Percentiles rank a stretch among this genome's conserved stretches.
These are phyloP conservation scores for Westerdykella aurantiaca DNA, from an alignment of 2,329 filamentous ascomycete genomes.

Conservation along the genomic window DNA sequence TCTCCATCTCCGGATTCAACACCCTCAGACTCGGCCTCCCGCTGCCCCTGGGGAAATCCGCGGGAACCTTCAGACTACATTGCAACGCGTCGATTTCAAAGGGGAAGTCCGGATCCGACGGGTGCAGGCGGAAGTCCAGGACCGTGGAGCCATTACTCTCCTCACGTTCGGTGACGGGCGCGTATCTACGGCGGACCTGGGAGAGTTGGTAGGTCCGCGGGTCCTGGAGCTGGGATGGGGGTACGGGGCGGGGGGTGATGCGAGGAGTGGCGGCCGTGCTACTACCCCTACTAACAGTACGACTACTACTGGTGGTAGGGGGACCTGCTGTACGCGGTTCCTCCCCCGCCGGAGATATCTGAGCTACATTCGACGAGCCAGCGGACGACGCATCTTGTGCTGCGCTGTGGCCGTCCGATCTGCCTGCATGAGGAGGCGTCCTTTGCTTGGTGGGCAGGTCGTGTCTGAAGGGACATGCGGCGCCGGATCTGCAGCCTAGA, in stretches of 20 bases:
- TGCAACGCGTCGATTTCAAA: slow-evolving; percentile 66
- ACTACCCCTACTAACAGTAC: too few relatives aligned
- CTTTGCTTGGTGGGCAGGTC: slow-evolving; percentile 18
- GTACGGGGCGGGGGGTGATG: slow-evolving; percentile 60
- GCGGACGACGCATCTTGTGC: too few relatives aligned
- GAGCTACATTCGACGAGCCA: too few relatives aligned
- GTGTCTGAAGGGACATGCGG: slow-evolving; percentile 48
- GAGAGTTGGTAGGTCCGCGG: slow-evolving; percentile 69
- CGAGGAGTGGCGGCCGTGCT: slow-evolving; percentile 33
- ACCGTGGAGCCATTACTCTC: slow-evolving; percentile 47
- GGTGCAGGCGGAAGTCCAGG: slow-evolving; percentile 59
- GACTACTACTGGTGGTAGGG: too few relatives aligned
- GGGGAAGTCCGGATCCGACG: slow-evolving; percentile 79
- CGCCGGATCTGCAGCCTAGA: slow-evolving; percentile 49
- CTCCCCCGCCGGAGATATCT: too few relatives aligned
- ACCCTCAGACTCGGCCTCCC: slow-evolving; percentile 54
- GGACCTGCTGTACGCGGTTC: background rate
- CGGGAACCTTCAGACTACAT: slow-evolving; percentile 62
- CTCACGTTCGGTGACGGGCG: slow-evolving; percentile 34
- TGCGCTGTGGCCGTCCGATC: too few relatives aligned
- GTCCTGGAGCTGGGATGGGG: slow-evolving; percentile 58
- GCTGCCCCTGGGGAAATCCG: slow-evolving; percentile 51
- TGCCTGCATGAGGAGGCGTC: too few relatives aligned
- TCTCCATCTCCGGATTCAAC: slow-evolving; percentile 60
- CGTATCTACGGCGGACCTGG: slow-evolving; percentile 65